Conservation (phyloP, 192 early-diverging fungal genomes). For the Backusella sp. region DNA sequence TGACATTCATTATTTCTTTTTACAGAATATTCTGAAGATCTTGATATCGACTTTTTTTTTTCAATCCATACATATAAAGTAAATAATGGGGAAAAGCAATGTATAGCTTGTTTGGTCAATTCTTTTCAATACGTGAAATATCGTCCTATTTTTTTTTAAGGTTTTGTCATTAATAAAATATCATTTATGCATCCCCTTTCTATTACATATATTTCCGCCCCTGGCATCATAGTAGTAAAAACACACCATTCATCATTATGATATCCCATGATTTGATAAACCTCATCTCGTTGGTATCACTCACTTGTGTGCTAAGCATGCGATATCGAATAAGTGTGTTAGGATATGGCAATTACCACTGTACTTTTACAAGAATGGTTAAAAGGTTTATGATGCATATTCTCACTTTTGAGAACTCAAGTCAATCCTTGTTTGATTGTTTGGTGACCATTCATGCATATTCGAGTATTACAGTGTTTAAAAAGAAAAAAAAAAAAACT, state of each 20-base stretch:
- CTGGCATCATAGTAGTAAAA: not conserved
- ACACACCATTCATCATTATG: not conserved
- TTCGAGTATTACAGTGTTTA: constrained; percentile 10
- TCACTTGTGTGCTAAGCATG: not conserved
- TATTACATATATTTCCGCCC: not conserved
- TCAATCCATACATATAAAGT: not conserved
- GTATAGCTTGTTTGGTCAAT: not conserved
- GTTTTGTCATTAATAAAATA: not conserved
- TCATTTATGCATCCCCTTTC: not conserved
- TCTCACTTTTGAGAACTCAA: not conserved
- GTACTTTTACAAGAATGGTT: not conserved
- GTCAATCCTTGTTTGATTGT: not conserved
- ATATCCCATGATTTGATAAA: not conserved
- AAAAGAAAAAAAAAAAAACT: constrained; percentile 3
- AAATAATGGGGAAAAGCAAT: too few relatives aligned
- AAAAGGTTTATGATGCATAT: not conserved
- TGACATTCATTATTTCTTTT: not conserved
- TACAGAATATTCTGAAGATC: not conserved
- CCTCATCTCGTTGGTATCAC: not conserved
- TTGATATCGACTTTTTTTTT: not conserved
- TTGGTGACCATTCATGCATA: not conserved
- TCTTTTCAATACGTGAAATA: not conserved
- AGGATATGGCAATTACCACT: not conserved
- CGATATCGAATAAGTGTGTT: not conserved
- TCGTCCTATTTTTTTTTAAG: too few relatives aligned